Evolutionary conservation across 176 grass and related monocot genomes (phyloP), one percentile per base, ranked within the genome.

Genomic region (Raddia distichophylla): DNA sequence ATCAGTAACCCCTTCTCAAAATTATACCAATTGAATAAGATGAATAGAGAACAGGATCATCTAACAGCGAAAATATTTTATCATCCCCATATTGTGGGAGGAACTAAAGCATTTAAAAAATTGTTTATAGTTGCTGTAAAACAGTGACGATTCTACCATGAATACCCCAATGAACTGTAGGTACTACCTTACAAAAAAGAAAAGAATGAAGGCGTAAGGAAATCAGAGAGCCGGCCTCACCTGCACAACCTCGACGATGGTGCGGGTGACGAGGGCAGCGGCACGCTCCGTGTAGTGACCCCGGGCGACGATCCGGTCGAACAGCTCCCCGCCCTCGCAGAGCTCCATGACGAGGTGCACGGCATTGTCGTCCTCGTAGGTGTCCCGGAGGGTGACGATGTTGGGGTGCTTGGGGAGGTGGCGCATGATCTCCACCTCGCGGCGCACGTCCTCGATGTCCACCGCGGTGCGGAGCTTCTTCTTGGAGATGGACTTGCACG

Each of bases 321-420:
- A 97, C 45, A 97, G 85, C 81, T 97, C 94, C 33, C 94, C 94
- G 11, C 94, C 94, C 71, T 93, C 84, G 69, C 94, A 97, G 48
- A 97, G 91, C 85, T 97, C 94, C 94, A 97, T 97, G 18, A 97
- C 94, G 46, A 97, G 69, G 85, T 97, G 86, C 53, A 97, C 94
- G 57, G 91, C 94, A 59, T 67, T 87, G 64, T 93, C 89, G 67
- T 97, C 94, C 85, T 97, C 94, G 82, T 93, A 97, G 0, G 89
- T 87, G 80, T 97, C 94, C 75, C 87, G 79, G 59, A 97, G 87
- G 9, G 76, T 93, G 85, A 97, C 94, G 60, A 97, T 89, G 85
- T 97, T 93, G 0, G 89, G 86, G 77, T 97, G 91, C 33, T 52
- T 81, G 19, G 94, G 94, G 16, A 97, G 67, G 61, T 86, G 83